Evolutionary conservation across 2,329 filamentous ascomycete species (phyloP).

Genomic region (Paracamarosporium sp.): DNA sequence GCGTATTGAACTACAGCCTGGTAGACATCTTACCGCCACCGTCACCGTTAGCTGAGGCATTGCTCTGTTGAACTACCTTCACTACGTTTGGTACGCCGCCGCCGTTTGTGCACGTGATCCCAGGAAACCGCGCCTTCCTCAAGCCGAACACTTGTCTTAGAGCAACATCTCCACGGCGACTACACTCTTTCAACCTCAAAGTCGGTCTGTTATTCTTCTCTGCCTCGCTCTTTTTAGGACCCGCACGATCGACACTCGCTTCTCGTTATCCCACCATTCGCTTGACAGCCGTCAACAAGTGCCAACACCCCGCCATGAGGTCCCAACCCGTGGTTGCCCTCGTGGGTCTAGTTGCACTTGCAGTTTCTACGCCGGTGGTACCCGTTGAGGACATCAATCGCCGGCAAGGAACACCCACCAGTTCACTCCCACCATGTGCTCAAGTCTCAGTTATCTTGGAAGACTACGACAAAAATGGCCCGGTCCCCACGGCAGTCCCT

Average conservation of each 20-base stretch:
- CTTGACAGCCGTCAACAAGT: conserved; percentile 6
- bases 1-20: not conserved
- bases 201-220: conserved; percentile 9
- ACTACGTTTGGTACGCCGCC: not conserved
- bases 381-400: conserved; percentile 7
- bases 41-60: conserved; percentile 1
- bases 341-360: conserved; percentile 26
- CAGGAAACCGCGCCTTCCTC: not conserved
- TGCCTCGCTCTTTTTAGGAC: not conserved
- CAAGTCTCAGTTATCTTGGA: conserved; percentile 40
- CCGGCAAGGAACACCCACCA: conserved; percentile 13
- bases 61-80: not conserved
- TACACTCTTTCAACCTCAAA: conserved; percentile 13
- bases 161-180: not conserved
- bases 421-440: conserved; percentile 33
- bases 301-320: conserved; percentile 28
- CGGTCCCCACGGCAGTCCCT: conserved; percentile 39
- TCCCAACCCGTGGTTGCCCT: conserved; percentile 26
- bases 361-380: conserved; percentile 32
- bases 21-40: not conserved
- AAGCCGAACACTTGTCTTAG: not conserved
- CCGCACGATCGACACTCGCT: conserved; percentile 9
- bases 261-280: conserved; percentile 1
- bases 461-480: not conserved
- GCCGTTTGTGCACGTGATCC: not conserved